phyloP scores from a whole-genome alignment of 116 monocot species.

The Papilionanthe hybrid region DNA sequence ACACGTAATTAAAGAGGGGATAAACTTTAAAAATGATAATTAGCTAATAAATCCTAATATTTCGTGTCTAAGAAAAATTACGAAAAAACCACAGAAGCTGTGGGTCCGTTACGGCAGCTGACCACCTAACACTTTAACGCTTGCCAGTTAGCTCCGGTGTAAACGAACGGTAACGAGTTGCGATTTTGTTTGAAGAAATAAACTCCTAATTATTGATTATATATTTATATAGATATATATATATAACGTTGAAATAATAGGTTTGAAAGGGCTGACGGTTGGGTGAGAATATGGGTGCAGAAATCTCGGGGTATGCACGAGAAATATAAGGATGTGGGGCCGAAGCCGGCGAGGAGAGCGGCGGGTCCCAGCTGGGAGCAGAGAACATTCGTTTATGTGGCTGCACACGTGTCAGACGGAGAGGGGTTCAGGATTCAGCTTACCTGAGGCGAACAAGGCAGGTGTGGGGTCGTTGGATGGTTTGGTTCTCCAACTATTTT shows the following conservation, averaged over 20 bases:
- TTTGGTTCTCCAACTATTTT: conserved; percentile 1
- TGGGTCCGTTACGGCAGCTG: too few species aligned
- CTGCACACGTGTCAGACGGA: conserved; percentile 1
- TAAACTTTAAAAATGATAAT: too few species aligned
- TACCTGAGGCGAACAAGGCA: neutral
- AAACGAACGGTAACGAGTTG: too few species aligned
- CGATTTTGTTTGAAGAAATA: too few species aligned
- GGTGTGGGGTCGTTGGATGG: neutral
- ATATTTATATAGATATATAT: too few species aligned
- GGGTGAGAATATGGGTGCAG: neutral
- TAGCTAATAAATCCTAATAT: too few species aligned
- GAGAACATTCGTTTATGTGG: conserved; percentile 6
- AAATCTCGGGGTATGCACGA: neutral
- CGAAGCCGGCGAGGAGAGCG: neutral
- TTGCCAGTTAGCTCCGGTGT: too few species aligned
- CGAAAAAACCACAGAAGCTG: too few species aligned
- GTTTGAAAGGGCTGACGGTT: neutral
- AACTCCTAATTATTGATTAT: too few species aligned
- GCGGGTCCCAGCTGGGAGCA: neutral
- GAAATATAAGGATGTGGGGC: neutral
- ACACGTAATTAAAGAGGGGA: too few species aligned
- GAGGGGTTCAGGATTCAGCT: neutral
- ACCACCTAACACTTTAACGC: too few species aligned
- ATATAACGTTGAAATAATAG: neutral
- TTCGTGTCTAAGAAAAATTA: too few species aligned